These are phyloP conservation scores for Saccharum spontaneum DNA, from an alignment of 176 grass and related monocot genomes.

Conservation along the genomic window DNA sequence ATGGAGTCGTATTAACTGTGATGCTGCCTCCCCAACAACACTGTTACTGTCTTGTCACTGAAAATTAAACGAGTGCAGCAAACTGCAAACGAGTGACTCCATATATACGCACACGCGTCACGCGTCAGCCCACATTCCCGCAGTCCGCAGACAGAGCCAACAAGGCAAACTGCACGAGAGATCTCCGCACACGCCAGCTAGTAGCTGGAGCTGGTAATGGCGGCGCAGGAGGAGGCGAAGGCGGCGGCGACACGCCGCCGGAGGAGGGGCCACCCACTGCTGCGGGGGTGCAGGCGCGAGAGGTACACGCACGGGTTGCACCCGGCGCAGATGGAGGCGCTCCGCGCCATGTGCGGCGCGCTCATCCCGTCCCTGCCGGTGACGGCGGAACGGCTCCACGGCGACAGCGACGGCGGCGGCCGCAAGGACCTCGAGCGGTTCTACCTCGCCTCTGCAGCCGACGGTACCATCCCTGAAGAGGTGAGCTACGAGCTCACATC, in stretches of 20 bases:
- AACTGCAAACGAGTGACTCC: background rate
- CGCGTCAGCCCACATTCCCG: background rate
- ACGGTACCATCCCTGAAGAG: constrained; percentile 58
- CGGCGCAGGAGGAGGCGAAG: background rate
- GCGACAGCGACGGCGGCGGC: background rate
- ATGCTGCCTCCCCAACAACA: background rate
- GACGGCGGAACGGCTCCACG: background rate
- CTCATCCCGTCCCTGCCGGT: constrained; percentile 59
- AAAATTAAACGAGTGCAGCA: background rate
- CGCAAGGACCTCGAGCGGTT: constrained; percentile 44
- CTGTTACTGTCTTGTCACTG: background rate
- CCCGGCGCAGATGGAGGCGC: constrained; percentile 54
- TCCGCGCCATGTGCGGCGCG: constrained; percentile 67
- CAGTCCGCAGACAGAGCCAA: background rate
- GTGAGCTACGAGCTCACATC: constrained; percentile 6
- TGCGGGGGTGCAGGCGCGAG: constrained; percentile 43
- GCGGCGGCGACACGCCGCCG: background rate
- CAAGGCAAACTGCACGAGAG: background rate
- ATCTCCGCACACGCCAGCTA: background rate
- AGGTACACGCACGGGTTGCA: constrained; percentile 63
- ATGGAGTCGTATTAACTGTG: background rate
- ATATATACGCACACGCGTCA: background rate
- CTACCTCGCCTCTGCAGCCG: constrained; percentile 65
- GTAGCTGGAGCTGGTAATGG: background rate
- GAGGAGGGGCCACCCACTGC: constrained; percentile 47